Evolutionary conservation across 768 basidiomycete genomes (phyloP).

Genomic region (Leucogyrophana mollusca): DNA sequence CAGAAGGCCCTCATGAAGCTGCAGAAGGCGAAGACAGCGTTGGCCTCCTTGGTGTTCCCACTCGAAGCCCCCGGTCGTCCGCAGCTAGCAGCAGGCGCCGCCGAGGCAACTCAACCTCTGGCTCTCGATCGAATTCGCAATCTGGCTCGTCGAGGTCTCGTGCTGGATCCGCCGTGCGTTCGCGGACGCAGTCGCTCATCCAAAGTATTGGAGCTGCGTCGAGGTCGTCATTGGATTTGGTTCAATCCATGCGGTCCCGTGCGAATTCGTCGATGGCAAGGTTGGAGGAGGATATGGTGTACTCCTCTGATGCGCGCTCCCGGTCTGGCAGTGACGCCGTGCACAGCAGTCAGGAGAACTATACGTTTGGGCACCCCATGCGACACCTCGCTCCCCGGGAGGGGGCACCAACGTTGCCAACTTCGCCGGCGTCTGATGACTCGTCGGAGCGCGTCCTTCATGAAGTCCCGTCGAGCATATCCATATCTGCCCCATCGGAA

Average conservation of each 20-base stretch:
- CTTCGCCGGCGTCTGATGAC: too few species aligned
- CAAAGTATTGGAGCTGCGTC: constrained; percentile 63
- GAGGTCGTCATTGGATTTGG: constrained; percentile 57
- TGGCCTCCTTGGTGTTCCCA: constrained; percentile 52
- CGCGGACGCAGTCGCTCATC: constrained; percentile 64
- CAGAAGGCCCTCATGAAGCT: constrained; percentile 55
- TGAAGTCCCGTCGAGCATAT: constrained; percentile 9
- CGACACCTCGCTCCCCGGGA: constrained; percentile 19
- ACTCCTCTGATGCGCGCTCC: constrained; percentile 33
- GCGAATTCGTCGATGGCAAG: constrained; percentile 70
- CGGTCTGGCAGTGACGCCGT: constrained; percentile 48
- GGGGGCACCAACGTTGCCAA: constrained; percentile 10
- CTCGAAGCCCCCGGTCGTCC: constrained; percentile 47
- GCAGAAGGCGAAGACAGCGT: constrained; percentile 64
- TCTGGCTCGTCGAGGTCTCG: constrained; percentile 36
- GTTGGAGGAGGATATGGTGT: constrained; percentile 53
- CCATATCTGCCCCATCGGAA: constrained; percentile 17
- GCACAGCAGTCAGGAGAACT: constrained; percentile 58
- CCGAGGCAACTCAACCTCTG: constrained; percentile 36
- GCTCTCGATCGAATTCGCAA: constrained; percentile 27
- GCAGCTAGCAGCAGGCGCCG: constrained; percentile 33
- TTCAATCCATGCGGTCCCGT: constrained; percentile 48
- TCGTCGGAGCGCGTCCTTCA: constrained; percentile 11
- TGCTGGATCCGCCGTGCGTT: constrained; percentile 54
- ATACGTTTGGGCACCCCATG: constrained; percentile 59